Percentiles rank a stretch among this genome's conserved stretches.
Conservation (phyloP, 106 monocot species). For the Allium cepa region DNA sequence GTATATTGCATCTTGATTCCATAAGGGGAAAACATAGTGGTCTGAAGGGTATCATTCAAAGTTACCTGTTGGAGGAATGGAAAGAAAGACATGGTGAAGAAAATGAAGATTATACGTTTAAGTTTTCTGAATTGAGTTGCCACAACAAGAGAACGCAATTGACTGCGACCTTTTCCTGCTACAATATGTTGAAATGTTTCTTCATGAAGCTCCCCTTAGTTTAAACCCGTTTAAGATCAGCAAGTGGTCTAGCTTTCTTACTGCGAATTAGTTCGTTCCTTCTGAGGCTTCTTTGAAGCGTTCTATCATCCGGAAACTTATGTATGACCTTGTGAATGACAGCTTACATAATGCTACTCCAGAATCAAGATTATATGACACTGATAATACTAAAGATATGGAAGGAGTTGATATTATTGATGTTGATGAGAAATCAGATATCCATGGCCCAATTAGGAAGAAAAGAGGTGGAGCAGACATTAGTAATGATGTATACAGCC, state of each 20-base stretch:
- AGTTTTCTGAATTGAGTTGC: constrained; percentile 4
- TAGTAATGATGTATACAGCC: no score
- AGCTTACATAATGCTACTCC: background rate
- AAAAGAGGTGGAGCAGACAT: no score
- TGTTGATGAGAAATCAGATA: no score
- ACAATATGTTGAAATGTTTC: constrained; percentile 59
- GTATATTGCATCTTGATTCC: constrained; percentile 88
- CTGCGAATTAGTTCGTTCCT: constrained; percentile 63
- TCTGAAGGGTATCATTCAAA: constrained; percentile 64
- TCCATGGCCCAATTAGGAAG: no score
- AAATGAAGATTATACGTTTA: no score
- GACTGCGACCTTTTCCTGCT: constrained; percentile 30
- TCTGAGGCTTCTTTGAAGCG: constrained; percentile 80
- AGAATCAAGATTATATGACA: constrained; percentile 4
- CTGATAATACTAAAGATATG: no score
- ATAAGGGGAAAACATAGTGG: constrained; percentile 75
- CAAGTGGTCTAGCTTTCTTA: constrained; percentile 31
- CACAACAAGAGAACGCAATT: constrained; percentile 41
- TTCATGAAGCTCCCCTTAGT: constrained; percentile 1
- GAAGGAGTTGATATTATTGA: no score
- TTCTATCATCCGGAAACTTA: constrained; percentile 45
- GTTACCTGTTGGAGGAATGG: constrained; percentile 35
- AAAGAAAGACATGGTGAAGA: no score
- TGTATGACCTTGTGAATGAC: constrained; percentile 44
- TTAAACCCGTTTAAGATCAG: constrained; percentile 50